A percentile compares a stretch with the other conserved stretches of the same genome.
Evolutionary conservation across 164 flowering plant species (phyloP).

Genomic region (Vitis riparia): DNA sequence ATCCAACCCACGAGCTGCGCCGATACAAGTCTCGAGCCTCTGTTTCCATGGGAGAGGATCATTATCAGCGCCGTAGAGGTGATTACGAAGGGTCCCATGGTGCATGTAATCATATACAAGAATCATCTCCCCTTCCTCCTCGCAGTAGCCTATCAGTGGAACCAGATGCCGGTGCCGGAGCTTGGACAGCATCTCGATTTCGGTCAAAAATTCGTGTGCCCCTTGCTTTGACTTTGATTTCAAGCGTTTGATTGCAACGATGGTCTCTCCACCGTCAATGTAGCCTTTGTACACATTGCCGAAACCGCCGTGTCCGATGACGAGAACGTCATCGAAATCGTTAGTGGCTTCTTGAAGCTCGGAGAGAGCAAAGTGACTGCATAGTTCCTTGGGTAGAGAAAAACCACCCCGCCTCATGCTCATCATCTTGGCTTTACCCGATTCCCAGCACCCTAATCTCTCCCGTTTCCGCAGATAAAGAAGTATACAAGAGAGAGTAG

Average conservation of each 20-base stretch:
- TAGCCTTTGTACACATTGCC: conserved; percentile 33
- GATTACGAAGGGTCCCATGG: conserved; percentile 28
- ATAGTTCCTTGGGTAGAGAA: conserved; percentile 17
- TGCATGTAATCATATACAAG: conserved; percentile 35
- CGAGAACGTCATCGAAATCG: conserved; percentile 18
- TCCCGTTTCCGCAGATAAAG: no score
- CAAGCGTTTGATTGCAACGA: conserved; percentile 35
- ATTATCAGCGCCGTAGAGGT: conserved; percentile 22
- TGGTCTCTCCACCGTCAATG: conserved; percentile 19
- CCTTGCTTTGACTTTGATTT: conserved; percentile 24
- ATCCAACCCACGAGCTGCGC: conserved; percentile 33
- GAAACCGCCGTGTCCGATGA: conserved; percentile 30
- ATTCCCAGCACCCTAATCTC: no score
- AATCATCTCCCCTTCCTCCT: conserved; percentile 32
- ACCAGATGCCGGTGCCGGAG: conserved; percentile 34
- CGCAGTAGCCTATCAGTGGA: conserved; percentile 35
- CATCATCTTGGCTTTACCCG: neutral
- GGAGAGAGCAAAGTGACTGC: conserved; percentile 19
- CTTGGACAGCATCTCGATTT: conserved; percentile 29
- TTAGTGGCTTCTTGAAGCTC: conserved; percentile 29
- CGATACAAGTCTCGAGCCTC: conserved; percentile 35
- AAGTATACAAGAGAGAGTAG: no score
- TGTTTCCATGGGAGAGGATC: conserved; percentile 31
- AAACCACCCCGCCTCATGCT: conserved; percentile 1
- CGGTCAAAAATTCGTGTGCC: conserved; percentile 24